These are phyloP conservation scores for Pseudophaeomoniella oleicola DNA, from an alignment of 2,329 filamentous ascomycete species.

Conservation along the genomic window DNA sequence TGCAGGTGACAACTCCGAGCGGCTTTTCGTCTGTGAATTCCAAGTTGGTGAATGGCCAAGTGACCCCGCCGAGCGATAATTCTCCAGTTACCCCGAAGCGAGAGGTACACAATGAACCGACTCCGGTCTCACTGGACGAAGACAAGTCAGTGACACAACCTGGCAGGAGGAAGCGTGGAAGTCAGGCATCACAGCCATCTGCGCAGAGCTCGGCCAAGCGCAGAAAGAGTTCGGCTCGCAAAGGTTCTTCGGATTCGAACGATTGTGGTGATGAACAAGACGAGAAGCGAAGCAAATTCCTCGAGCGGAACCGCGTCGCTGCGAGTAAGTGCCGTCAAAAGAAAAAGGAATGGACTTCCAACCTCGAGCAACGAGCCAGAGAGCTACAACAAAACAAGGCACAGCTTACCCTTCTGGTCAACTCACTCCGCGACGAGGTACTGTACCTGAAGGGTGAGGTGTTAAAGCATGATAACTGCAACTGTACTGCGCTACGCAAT, in stretches of 20 bases:
- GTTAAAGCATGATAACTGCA: constrained; percentile 23
- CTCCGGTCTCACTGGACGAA: background rate
- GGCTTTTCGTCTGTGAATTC: background rate
- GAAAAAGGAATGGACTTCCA: constrained; percentile 42
- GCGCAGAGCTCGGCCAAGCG: constrained; percentile 8
- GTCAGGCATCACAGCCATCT: background rate
- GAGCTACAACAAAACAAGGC: constrained; percentile 20
- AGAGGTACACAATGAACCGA: background rate
- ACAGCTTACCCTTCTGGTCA: constrained; percentile 17
- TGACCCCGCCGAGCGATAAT: constrained; percentile 1
- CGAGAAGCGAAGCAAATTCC: constrained; percentile 33
- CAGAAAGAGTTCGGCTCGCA: constrained; percentile 9
- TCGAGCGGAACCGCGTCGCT: constrained; percentile 44
- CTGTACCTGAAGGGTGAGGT: constrained; percentile 25
- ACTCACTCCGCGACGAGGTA: constrained; percentile 20
- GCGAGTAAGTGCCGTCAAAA: constrained; percentile 49
- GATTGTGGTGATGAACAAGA: constrained; percentile 13
- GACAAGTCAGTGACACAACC: background rate
- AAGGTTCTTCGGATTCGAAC: constrained; percentile 8
- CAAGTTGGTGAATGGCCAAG: constrained; percentile 2
- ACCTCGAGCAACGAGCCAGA: constrained; percentile 29
- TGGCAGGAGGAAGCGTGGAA: background rate
- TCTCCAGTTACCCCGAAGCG: background rate
- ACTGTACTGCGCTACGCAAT: constrained; percentile 4
- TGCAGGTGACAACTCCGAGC: background rate